Conservation (phyloP, 2,329 filamentous ascomycete species). For the Nothophaeocryptopus gaeumannii region DNA sequence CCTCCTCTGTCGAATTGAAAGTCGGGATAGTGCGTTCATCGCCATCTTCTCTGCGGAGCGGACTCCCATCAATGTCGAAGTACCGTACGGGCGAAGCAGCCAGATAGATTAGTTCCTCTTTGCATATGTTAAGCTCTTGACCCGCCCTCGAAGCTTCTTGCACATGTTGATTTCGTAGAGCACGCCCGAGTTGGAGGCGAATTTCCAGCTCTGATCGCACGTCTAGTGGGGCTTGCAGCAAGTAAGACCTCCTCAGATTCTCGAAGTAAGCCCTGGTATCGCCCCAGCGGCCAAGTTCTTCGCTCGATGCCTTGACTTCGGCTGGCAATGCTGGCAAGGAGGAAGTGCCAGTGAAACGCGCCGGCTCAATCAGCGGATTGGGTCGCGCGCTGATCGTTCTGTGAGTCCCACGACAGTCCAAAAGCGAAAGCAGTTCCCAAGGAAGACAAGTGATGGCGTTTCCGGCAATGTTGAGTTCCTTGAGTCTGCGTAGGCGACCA, state of each 20-base stretch:
- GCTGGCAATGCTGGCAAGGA: background rate
- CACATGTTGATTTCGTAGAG: conserved; percentile 18
- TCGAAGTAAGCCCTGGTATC: conserved; percentile 18
- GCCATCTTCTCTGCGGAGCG: conserved; percentile 7
- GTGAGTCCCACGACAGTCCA: conserved; percentile 47
- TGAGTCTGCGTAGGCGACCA: conserved; percentile 56
- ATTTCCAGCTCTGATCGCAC: conserved; percentile 22
- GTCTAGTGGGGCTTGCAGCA: conserved; percentile 11
- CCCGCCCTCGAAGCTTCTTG: conserved; percentile 17
- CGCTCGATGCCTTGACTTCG: background rate
- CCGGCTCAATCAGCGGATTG: conserved; percentile 54
- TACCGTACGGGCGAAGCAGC: conserved; percentile 27
- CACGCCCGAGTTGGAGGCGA: conserved; percentile 24
- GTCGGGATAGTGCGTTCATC: conserved; percentile 5
- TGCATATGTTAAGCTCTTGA: conserved; percentile 10
- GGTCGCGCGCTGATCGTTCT: conserved; percentile 57
- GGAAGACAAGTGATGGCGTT: conserved; percentile 63
- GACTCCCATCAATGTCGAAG: conserved; percentile 33
- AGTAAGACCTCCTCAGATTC: conserved; percentile 8
- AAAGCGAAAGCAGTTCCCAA: conserved; percentile 59
- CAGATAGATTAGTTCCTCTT: conserved; percentile 32
- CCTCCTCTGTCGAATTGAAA: background rate
- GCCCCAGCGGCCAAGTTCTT: conserved; percentile 15
- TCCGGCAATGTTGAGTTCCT: conserved; percentile 63
- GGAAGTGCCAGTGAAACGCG: conserved; percentile 18